Evolutionary conservation across 805 yeast species (phyloP).

Genomic region (Candida piceae): DNA sequence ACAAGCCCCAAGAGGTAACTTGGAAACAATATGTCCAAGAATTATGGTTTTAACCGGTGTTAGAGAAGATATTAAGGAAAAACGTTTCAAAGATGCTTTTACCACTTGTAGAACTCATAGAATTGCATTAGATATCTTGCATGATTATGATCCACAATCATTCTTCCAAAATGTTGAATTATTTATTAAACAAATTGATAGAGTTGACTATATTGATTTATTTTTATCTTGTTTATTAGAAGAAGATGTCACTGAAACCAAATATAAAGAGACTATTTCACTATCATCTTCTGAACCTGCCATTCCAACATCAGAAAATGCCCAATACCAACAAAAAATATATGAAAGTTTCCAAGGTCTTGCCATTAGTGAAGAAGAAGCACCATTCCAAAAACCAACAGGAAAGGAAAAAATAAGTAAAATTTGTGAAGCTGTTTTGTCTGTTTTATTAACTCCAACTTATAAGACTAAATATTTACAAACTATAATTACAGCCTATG

Average conservation of each 20-base stretch:
- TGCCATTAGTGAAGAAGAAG: neutral
- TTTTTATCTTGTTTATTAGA: conserved; percentile 82
- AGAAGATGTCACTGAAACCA: conserved; percentile 78
- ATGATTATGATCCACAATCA: conserved; percentile 76
- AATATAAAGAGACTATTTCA: conserved; percentile 67
- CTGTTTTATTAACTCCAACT: conserved; percentile 46
- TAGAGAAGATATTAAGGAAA: conserved; percentile 56
- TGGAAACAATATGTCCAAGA: conserved; percentile 91
- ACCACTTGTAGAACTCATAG: conserved; percentile 83
- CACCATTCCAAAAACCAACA: conserved; percentile 7
- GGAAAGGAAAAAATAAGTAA: conserved; percentile 54
- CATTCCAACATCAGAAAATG: conserved; percentile 5
- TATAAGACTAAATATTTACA: conserved; percentile 60
- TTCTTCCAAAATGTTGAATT: conserved; percentile 59
- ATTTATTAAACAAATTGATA: conserved; percentile 66
- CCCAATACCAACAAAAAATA: conserved; percentile 2
- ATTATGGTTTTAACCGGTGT: conserved; percentile 86
- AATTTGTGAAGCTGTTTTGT: conserved; percentile 68
- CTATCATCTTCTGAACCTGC: conserved; percentile 2
- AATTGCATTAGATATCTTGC: conserved; percentile 81
- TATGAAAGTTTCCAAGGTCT: conserved; percentile 3
- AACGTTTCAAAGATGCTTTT: conserved; percentile 69
- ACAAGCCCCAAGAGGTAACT: conserved; percentile 94
- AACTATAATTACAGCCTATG: conserved; percentile 83
- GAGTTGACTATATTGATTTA: conserved; percentile 74